Evolutionary conservation across 2,329 filamentous ascomycete genomes (phyloP).

Genomic region (Ceratocystis eucalypticola): DNA sequence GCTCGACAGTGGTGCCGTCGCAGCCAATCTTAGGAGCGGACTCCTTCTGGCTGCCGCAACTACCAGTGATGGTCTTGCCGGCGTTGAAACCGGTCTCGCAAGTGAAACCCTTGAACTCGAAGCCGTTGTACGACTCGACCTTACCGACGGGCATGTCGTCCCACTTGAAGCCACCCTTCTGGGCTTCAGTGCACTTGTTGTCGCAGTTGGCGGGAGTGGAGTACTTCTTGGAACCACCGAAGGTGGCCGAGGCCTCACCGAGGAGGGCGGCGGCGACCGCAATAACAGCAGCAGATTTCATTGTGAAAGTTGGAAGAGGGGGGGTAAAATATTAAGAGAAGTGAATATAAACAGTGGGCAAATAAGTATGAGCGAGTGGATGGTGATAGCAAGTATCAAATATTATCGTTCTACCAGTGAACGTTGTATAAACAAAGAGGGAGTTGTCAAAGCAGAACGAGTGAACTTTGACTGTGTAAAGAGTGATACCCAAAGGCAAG

Average conservation of each 20-base stretch:
- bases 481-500: slow-evolving; percentile 13
- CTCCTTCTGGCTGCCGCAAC: slow-evolving; percentile 33
- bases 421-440: slow-evolving; percentile 19
- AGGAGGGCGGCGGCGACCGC: slow-evolving; percentile 37
- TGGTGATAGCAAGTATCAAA: slow-evolving; percentile 26
- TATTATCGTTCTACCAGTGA: slow-evolving; percentile 22
- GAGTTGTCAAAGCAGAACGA: slow-evolving; percentile 20
- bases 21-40: slow-evolving; percentile 47
- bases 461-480: slow-evolving; percentile 17
- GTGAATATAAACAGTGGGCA: slow-evolving; percentile 22
- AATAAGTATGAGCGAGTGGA: slow-evolving; percentile 24
- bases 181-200: slow-evolving; percentile 62
- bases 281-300: slow-evolving; percentile 40
- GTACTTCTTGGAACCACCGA: slow-evolving; percentile 36
- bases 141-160: slow-evolving; percentile 44
- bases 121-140: slow-evolving; percentile 56
- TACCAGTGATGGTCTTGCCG: slow-evolving; percentile 47
- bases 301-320: slow-evolving; percentile 24
- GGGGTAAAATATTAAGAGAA: slow-evolving; percentile 21
- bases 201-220: slow-evolving; percentile 56
- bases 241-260: slow-evolving; percentile 36
- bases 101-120: slow-evolving; percentile 58
- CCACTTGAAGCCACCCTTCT: slow-evolving; percentile 62
- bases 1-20: slow-evolving; percentile 32
- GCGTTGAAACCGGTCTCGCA: slow-evolving; percentile 43